phyloP scores from a whole-genome alignment of 1,139 yeast species.

The Diutina neorugosa region DNA sequence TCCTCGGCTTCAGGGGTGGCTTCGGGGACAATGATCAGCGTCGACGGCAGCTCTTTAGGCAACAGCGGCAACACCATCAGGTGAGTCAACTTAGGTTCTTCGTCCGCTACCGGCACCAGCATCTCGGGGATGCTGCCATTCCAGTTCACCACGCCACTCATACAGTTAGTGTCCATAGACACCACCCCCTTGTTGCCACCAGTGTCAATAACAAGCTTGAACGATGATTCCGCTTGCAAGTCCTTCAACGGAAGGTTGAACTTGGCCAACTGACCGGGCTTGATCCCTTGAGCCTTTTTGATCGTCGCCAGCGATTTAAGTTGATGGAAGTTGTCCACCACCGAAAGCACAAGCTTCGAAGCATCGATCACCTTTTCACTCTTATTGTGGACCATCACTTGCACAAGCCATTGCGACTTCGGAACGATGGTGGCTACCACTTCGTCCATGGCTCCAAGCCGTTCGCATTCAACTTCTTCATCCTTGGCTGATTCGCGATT shows the following conservation, averaged over 20 bases:
- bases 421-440: neutral
- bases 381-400: neutral
- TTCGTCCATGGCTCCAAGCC: neutral
- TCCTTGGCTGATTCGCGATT: neutral
- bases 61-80: slow-evolving; percentile 3
- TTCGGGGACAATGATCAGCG: neutral
- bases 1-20: neutral
- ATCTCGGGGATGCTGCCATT: neutral
- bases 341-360: neutral
- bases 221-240: neutral
- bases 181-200: neutral
- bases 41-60: slow-evolving; percentile 3
- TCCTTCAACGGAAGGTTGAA: neutral
- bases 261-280: neutral
- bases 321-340: neutral
- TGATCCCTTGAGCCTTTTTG: neutral
- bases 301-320: neutral
- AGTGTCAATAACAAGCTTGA: neutral
- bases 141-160: neutral
- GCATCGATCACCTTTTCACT: neutral
- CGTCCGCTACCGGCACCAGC: neutral
- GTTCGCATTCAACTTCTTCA: neutral
- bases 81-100: neutral
- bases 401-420: neutral
- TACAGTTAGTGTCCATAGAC: neutral